Evolutionary conservation across 208 protist species (phyloP), one percentile per base, ranked within the genome.

Genomic region (Wallacemonas sp.): DNA sequence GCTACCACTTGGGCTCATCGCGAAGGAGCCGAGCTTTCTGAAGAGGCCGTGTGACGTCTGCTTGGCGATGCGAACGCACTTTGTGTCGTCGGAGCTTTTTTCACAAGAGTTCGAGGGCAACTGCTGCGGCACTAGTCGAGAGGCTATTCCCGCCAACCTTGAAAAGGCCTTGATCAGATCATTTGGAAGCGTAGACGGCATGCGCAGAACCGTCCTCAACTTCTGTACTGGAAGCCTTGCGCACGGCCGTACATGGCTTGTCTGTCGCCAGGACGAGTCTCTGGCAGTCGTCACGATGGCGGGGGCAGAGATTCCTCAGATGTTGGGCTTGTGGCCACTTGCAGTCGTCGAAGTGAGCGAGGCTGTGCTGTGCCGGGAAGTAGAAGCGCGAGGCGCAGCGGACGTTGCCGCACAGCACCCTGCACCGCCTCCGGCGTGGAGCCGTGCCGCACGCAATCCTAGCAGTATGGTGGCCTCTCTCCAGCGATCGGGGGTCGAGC

Each of bases 271-370:
- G 44, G 25, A 74, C 23, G 61, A 39, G 3, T 42, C 44, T n/a
- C 36, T 87, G n/a, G 67, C 79, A 7, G 39, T 79, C 3, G 31
- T 92, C n/a, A 81, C 86, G 49, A n/a, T 91, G n/a, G 55, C 79
- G 61, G 42, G 61, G 25, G 68, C 79, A 39, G 74, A 64, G 31
- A 68, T 84, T 3, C 90, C 90, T 10, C 74, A 93, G 2, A 67
- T 64, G 11, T 67, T 87, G 25, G 87, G 87, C 14, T 49, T 93
- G 29, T 95, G 90, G 90, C 90, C 90, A n/a, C 67, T 95, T 20
- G 87, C 83, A 14, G 77, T 89, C 22, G 64, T 93, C 23, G 78
- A 93, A 44, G 69, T 89, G 63, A 87, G 87, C 8, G 87, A 92
- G 61, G 49, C 59, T 42, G 50, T 50, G 5, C 26, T 95, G 36